These are phyloP conservation scores for Aspergillus wentii DNA, from an alignment of 495 filamentous ascomycete species.

Conservation along the genomic window DNA sequence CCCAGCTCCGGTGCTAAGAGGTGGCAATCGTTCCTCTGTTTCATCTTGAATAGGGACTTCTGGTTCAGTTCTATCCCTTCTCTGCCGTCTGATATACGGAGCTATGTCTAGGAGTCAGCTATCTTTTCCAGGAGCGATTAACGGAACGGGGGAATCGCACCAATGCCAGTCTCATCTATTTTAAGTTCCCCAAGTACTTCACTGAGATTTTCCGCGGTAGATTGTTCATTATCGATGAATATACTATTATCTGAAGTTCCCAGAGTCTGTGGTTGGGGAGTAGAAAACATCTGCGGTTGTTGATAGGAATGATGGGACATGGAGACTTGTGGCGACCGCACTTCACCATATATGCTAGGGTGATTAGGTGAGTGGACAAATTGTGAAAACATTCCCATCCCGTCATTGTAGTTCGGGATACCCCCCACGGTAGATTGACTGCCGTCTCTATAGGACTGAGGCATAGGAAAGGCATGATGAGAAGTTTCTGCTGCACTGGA, in stretches of 20 bases:
- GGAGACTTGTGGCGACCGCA: slow-evolving; percentile 53
- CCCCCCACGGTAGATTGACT: slow-evolving; percentile 19
- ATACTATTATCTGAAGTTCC: slow-evolving; percentile 31
- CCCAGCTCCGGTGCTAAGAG: slow-evolving; percentile 60
- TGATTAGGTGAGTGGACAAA: slow-evolving; percentile 43
- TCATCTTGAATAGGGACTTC: slow-evolving; percentile 79
- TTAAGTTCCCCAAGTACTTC: slow-evolving; percentile 80
- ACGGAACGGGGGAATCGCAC: slow-evolving; percentile 45
- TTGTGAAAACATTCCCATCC: slow-evolving; percentile 31
- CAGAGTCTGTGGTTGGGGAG: slow-evolving; percentile 47
- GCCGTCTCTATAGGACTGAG: slow-evolving; percentile 22
- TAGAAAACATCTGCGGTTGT: slow-evolving; percentile 45
- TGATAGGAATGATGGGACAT: slow-evolving; percentile 41
- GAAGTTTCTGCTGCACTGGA: slow-evolving; percentile 22
- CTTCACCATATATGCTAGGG: slow-evolving; percentile 74
- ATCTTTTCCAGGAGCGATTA: neutral
- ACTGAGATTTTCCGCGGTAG: slow-evolving; percentile 65
- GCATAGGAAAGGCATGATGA: slow-evolving; percentile 26
- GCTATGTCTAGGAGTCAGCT: slow-evolving; percentile 43
- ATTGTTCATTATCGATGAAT: slow-evolving; percentile 53
- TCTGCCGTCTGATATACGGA: slow-evolving; percentile 80
- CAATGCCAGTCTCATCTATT: slow-evolving; percentile 84
- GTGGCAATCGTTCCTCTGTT: slow-evolving; percentile 64
- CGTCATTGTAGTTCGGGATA: slow-evolving; percentile 29
- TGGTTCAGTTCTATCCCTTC: slow-evolving; percentile 52